Percentiles rank a stretch among this genome's conserved stretches.
Evolutionary conservation across 257 asterid species (phyloP).

Genomic region (Nicotiana undulata): DNA sequence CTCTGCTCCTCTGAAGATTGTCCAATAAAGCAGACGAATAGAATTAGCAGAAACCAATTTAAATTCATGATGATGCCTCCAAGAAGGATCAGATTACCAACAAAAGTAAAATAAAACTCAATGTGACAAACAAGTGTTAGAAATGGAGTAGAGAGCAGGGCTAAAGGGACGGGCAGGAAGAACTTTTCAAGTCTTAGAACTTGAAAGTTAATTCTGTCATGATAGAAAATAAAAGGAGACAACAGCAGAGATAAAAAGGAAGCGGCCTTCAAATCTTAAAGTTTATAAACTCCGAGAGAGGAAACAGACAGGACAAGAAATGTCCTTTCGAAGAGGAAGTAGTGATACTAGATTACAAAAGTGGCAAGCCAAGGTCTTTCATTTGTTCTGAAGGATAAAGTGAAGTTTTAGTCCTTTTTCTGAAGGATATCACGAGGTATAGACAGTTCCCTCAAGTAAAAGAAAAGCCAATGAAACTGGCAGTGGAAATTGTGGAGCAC

Average conservation of each 20-base stretch:
- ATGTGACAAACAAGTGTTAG: background rate
- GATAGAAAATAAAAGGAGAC: background rate
- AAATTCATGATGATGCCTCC: conserved; percentile 3
- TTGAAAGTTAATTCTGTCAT: background rate
- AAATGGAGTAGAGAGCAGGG: background rate
- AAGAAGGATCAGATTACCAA: background rate
- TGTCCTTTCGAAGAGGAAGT: background rate
- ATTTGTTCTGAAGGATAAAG: background rate
- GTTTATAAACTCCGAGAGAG: background rate
- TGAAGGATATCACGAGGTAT: background rate
- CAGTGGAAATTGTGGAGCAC: background rate
- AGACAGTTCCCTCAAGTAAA: background rate
- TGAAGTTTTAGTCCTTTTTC: background rate
- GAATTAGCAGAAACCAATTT: background rate
- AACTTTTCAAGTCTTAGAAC: background rate
- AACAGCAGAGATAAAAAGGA: background rate
- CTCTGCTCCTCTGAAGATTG: background rate
- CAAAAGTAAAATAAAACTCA: background rate
- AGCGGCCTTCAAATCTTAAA: background rate
- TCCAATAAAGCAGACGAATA: conserved; percentile 4
- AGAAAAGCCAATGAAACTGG: background rate
- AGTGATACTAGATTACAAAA: background rate
- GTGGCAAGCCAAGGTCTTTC: background rate
- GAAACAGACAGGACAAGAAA: background rate
- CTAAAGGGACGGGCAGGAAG: background rate